Evolutionary conservation across 306 rosid genomes (phyloP), one percentile per base, ranked within the genome.

Genomic region (Acacia melanoxylon): DNA sequence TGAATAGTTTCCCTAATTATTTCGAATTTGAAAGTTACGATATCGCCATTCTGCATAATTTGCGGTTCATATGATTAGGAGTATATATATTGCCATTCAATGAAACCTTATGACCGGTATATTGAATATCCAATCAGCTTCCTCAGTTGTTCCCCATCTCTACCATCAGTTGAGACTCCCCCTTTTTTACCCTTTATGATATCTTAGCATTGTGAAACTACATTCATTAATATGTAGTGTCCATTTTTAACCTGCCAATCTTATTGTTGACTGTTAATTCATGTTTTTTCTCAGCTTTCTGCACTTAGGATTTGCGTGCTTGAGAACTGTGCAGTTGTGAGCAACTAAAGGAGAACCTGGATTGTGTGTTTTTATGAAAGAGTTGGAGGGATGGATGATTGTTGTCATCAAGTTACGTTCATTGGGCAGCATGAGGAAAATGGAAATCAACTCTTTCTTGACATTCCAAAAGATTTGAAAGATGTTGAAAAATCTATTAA

Each of bases 401-500:
- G 40, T 89, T 72, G 77, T 65, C 87, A 44, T 46, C 85, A 63
- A 81, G 72, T 56, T 25, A 31, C 16, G 48, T 84, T 70, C 73
- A 69, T 83, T 63, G 77, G 81, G 72, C 85, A 68, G 66, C 68
- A 25, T 19, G 85, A 73, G 31, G 86, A 72, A 70, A 81, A 62
- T 12, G 84, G 66, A 74, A 86, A 82, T 76, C 79, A 78, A 77
- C 71, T 82, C 83, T 81, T 85, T 70, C 61, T 83, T 19, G 75
- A 73, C 75, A 75, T 80, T 33, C 44, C 46, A 27, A 84, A 84
- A 71, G 87, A 86, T 41, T 83, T 84, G 59, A 80, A 79, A 9
- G 86, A 78, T 74, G 92, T 78, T 78, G 87, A 86, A 79, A 77
- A 44, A 27, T 6, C 70, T 42, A 68, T 80, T 31, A 89, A 86